A percentile compares a stretch with the other conserved stretches of the same genome.
These are phyloP conservation scores for Ogataea glucozyma DNA, from an alignment of 805 yeast genomes.

Conservation along the genomic window DNA sequence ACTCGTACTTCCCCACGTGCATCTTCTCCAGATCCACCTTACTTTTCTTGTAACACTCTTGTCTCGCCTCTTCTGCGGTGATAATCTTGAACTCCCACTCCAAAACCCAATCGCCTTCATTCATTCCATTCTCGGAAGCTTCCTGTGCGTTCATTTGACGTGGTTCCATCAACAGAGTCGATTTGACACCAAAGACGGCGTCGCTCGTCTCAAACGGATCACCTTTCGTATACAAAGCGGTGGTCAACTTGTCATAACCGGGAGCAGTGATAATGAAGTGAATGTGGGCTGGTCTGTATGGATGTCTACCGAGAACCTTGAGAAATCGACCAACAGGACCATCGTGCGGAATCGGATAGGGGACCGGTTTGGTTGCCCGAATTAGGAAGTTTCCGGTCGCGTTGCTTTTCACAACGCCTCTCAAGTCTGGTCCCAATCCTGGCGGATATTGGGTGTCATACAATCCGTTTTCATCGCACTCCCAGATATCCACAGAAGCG, in stretches of 20 bases:
- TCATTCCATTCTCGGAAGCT: conserved; percentile 6
- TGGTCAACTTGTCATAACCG: conserved; percentile 10
- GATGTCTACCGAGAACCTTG: conserved; percentile 11
- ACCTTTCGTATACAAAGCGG: conserved; percentile 12
- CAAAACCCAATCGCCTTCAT: conserved; percentile 5
- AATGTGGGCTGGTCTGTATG: conserved; percentile 13
- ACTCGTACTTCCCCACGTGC: neutral
- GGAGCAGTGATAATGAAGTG: conserved; percentile 12
- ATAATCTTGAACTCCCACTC: conserved; percentile 12
- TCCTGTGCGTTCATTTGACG: conserved; percentile 5
- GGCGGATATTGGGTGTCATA: conserved; percentile 13
- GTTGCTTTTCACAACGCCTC: conserved; percentile 9
- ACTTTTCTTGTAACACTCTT: conserved; percentile 6
- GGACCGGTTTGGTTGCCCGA: conserved; percentile 14
- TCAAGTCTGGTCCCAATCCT: conserved; percentile 10
- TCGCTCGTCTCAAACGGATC: conserved; percentile 14
- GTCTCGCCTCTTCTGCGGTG: conserved; percentile 5
- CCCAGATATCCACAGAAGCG: conserved; percentile 12
- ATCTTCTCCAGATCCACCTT: conserved; percentile 2
- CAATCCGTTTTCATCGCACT: conserved; percentile 14
- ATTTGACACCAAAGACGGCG: conserved; percentile 15
- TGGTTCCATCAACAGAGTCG: conserved; percentile 12
- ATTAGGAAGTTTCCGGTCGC: conserved; percentile 6
- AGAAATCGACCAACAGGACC: conserved; percentile 13
- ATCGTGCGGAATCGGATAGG: conserved; percentile 15